Percentiles rank a stretch among this genome's conserved stretches.
Evolutionary conservation across 257 asterid species (phyloP).

Genomic region (Sherardia arvensis): DNA sequence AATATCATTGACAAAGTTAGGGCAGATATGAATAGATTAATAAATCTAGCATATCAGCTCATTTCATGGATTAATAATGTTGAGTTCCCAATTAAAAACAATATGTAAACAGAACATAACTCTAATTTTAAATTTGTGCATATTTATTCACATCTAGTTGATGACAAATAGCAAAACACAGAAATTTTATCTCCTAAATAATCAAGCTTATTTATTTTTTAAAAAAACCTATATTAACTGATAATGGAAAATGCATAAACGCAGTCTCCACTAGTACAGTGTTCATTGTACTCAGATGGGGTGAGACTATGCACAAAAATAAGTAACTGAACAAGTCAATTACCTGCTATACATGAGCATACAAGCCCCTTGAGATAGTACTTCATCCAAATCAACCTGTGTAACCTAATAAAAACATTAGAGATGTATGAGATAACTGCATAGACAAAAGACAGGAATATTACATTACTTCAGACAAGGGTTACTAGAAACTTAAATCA

Average conservation of each 20-base stretch:
- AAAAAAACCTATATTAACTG: neutral
- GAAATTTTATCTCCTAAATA: too few species aligned
- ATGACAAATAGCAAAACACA: neutral
- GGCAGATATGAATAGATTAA: neutral
- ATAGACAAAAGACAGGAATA: neutral
- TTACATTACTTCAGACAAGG: neutral
- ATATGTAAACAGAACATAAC: neutral
- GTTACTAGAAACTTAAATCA: neutral
- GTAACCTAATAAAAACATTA: slow-evolving; percentile 43
- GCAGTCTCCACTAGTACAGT: neutral
- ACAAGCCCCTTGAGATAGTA: slow-evolving; percentile 94
- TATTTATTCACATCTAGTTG: neutral
- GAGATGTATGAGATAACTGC: neutral
- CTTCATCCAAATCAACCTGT: slow-evolving; percentile 68
- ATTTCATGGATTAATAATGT: neutral
- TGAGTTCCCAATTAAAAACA: neutral
- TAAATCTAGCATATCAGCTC: neutral
- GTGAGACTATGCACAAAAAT: neutral
- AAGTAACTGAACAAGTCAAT: slow-evolving; percentile 10
- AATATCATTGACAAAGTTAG: neutral
- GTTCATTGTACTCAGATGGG: too few species aligned
- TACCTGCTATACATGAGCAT: slow-evolving; percentile 97
- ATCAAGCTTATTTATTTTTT: neutral
- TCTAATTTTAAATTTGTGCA: neutral
- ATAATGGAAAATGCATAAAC: neutral